Percentiles rank a stretch among this genome's conserved stretches.
These are phyloP conservation scores for Phialemonium atrogriseum DNA, from an alignment of 2,329 filamentous ascomycete genomes.

Conservation along the genomic window DNA sequence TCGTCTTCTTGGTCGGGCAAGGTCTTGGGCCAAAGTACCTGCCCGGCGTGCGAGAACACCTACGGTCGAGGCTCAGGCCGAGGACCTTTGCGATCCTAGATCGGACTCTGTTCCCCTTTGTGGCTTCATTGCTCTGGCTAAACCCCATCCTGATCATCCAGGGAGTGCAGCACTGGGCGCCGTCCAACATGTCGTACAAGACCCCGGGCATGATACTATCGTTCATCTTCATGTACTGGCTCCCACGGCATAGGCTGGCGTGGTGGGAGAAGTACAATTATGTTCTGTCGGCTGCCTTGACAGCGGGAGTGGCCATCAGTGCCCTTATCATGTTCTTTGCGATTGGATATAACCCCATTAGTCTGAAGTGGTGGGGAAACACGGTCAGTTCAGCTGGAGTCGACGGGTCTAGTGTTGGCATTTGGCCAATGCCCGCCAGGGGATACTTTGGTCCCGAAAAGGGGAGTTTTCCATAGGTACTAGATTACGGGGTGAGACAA, in stretches of 20 bases:
- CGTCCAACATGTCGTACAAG: slow-evolving; percentile 41
- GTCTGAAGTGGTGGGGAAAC: slow-evolving; percentile 43
- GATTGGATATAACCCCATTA: slow-evolving; percentile 33
- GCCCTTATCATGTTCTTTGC: slow-evolving; percentile 47
- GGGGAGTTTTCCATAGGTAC: too few species aligned
- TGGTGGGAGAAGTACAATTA: slow-evolving; percentile 50
- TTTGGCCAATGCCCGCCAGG: too few species aligned
- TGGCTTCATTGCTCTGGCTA: slow-evolving; percentile 32
- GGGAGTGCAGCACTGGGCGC: slow-evolving; percentile 36
- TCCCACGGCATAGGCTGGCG: slow-evolving; percentile 31
- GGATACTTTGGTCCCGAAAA: too few species aligned
- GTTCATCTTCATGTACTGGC: slow-evolving; percentile 39
- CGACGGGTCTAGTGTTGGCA: too few species aligned
- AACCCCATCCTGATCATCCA: slow-evolving; percentile 40
- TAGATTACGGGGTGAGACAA: too few species aligned
- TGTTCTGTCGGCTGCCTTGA: slow-evolving; percentile 42
- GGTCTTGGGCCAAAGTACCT: too few species aligned
- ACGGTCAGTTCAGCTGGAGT: too few species aligned
- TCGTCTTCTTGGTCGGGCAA: slow-evolving; percentile 23
- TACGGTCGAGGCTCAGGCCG: too few species aligned
- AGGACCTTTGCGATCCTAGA: too few species aligned
- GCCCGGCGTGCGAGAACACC: too few species aligned
- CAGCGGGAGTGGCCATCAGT: slow-evolving; percentile 39
- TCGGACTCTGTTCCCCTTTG: slow-evolving; percentile 20
- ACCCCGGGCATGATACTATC: slow-evolving; percentile 38